Conservation (phyloP, 1,284 basidiomycete genomes). For the Tausonia pullulans region DNA sequence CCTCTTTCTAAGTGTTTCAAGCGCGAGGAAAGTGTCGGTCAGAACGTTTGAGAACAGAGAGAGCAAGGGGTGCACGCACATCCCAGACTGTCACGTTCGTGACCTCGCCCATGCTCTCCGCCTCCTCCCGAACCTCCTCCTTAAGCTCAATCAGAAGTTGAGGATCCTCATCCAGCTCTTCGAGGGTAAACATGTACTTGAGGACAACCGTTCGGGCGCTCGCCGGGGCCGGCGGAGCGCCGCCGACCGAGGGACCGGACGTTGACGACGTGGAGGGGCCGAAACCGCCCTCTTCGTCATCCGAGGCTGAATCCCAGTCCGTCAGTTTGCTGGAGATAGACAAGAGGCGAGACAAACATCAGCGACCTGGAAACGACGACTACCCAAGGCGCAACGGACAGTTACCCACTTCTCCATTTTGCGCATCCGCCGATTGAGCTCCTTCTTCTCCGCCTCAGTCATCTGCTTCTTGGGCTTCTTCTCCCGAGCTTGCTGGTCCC, state of each 20-base stretch:
- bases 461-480: constrained; percentile 36
- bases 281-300: constrained; percentile 19
- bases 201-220: constrained; percentile 70
- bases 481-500: not conserved
- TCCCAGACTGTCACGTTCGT: constrained; percentile 96
- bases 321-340: constrained; percentile 50
- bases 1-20: constrained; percentile 55
- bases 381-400: not conserved
- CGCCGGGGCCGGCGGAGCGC: constrained; percentile 24
- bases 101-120: constrained; percentile 79
- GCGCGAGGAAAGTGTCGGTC: not conserved
- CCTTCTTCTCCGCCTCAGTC: constrained; percentile 68
- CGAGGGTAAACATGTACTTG: constrained; percentile 85
- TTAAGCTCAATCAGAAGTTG: constrained; percentile 83
- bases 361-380: not conserved
- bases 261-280: constrained; percentile 11
- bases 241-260: constrained; percentile 23
- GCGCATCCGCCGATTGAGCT: constrained; percentile 62
- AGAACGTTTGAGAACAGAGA: constrained; percentile 5
- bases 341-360: not conserved
- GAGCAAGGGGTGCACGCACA: constrained; percentile 43
- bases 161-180: constrained; percentile 79
- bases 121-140: constrained; percentile 92
- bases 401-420: constrained; percentile 73
- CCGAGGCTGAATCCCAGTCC: constrained; percentile 65